These are phyloP conservation scores for Backusella morwellensis DNA, from an alignment of 192 early-diverging fungal species.

Conservation along the genomic window DNA sequence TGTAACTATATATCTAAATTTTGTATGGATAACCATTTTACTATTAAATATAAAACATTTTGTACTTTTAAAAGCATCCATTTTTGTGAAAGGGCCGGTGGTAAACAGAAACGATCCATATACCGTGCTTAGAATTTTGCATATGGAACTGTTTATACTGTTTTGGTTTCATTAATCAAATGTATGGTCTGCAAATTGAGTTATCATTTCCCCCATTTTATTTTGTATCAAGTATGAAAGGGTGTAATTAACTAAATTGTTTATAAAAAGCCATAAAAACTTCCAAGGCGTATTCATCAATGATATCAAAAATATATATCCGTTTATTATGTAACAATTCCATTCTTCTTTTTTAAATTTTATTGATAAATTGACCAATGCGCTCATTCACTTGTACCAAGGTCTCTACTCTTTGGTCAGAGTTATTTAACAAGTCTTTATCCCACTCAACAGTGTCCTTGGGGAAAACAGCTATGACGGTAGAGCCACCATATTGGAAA, in stretches of 20 bases:
- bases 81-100: no score
- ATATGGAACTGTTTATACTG: no score
- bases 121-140: no score
- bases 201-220: not conserved
- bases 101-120: no score
- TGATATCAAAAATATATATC: no score
- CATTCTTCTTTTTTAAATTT: not conserved
- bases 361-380: constrained; percentile 28
- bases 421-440: constrained; percentile 56
- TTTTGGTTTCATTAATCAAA: no score
- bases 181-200: no score
- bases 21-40: not conserved
- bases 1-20: not conserved
- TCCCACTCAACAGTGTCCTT: constrained; percentile 62
- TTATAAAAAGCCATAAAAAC: no score
- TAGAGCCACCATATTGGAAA: constrained; percentile 78
- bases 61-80: not conserved
- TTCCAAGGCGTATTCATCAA: no score
- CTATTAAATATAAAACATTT: not conserved
- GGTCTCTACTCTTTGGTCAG: constrained; percentile 57
- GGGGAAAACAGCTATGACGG: constrained; percentile 66
- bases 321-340: not conserved
- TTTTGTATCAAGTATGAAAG: no score
- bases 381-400: constrained; percentile 45
- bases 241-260: no score